phyloP scores from a whole-genome alignment of 106 monocot species.

The Chionographis japonica region DNA sequence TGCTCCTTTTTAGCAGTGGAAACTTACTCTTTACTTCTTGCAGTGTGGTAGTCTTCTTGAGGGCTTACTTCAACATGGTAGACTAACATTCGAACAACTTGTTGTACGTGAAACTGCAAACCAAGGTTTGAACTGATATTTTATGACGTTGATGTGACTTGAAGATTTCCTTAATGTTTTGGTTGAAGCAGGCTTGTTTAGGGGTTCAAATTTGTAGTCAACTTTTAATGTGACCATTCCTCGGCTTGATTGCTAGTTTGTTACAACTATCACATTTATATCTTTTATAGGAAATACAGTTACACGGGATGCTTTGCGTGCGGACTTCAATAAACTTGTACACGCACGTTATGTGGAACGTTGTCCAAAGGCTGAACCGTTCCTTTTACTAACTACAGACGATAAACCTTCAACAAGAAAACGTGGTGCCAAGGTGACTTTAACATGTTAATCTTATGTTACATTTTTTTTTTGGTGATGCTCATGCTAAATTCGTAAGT shows the following conservation, averaged over 20 bases:
- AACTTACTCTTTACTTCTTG: neutral
- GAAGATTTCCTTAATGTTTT: neutral
- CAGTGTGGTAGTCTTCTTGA: constrained; percentile 66
- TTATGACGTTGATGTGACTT: constrained; percentile 1
- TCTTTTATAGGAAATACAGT: constrained; percentile 19
- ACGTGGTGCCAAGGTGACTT: constrained; percentile 55
- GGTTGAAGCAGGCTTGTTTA: neutral
- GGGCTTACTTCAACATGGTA: constrained; percentile 87
- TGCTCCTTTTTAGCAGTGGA: neutral
- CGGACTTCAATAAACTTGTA: constrained; percentile 62
- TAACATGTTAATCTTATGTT: neutral
- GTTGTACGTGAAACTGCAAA: constrained; percentile 34
- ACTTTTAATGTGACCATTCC: neutral
- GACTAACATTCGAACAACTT: constrained; percentile 87
- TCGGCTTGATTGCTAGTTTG: neutral
- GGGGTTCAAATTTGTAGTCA: neutral
- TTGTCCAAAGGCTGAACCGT: constrained; percentile 87
- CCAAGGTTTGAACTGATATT: constrained; percentile 4
- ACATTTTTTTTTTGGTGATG: neutral
- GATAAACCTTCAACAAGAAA: constrained; percentile 35
- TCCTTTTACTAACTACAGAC: constrained; percentile 34
- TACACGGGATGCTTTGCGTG: constrained; percentile 25
- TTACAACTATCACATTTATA: neutral
- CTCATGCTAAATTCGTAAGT: too few relatives aligned
- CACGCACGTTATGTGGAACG: constrained; percentile 76